Base-by-base conservation (phyloP, 306 rosid species). In the Prunus salicina region DNA sequence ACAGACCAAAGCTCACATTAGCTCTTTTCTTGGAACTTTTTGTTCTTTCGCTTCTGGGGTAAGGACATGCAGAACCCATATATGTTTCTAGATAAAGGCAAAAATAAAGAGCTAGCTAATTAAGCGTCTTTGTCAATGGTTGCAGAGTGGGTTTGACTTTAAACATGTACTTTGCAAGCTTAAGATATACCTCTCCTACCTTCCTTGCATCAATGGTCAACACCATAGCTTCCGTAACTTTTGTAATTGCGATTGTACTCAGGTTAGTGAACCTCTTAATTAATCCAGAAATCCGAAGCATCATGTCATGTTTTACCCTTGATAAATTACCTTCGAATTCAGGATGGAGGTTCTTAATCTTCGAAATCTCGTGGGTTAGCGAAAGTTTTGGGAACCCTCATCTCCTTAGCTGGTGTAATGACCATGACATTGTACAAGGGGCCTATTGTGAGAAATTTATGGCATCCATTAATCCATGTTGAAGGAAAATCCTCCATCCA, bases 391-490 rank as follows among this genome's bases (percentile, higher is more conserved):
- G 96, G 98, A 38, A 90, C 92, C 12, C 49, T 85, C 27, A 65
- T 90, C 20, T 94, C 95, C 63, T 83, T 95, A 25, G 91, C 81
- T 10, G 98, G 98, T 52, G 97, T 85, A 18, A 82, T 79, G 89
- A 85, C 80, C 20, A 90, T 95, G 97, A 92, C 97, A 71, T 82
- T 95, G 60, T 95, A 89, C 79, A 92, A 85, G 27, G 96, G 98
- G 8, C 84, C 92, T 34, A 13, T 62, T 2, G 77, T 95, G 25
- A 89, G 62, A 81, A 87, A 80, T 81, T 22, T 85, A n/a, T 69
- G 91, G 88, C 78, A 28, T 57, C 96, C 96, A 46, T 52, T 89
- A 10, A 79, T 92, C 65, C 89, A 83, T 7, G 78, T 85, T 38
- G 83, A 78, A 73, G 82, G 85, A 46, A 86, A 52, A 64, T 69